Base-by-base conservation (phyloP, 768 basidiomycete species). In the Leccinum sublutescens region DNA sequence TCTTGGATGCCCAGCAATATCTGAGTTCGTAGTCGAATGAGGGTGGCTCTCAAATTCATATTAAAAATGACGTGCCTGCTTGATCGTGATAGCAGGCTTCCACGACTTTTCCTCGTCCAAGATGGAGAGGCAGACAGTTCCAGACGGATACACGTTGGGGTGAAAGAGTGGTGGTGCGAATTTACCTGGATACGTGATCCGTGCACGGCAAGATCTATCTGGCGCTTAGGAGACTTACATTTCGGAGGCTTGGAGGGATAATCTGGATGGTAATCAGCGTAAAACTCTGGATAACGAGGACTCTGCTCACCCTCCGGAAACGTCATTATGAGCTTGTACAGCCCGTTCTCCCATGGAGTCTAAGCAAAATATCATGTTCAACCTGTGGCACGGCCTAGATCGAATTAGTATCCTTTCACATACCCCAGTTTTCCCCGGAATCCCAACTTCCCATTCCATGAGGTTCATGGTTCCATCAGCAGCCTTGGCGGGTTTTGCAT, bases 41-140 rank as follows among this genome's bases (percentile, higher is more conserved):
- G 40, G 38, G 52, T 33, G 10, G 27, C 50, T 50, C 53, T 43
- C 47, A 40, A 2, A 21, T 31, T 55, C 14, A 23, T 12, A 38
- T 33, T 47, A 12, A n/a, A 12, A 60, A 48, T 56, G 34, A 63
- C 76, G 40, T 25, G 91, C 96, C 83, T 98, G 97, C 75, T 98
- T 99, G 77, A 99, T 95, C 2, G 97, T 98, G 66, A 99, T 98
- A 7, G 95, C 92, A 25, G 97, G 95, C 71, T 98, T 98, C 97
- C 97, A 99, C 1, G 88, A 89, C 74, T 99, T 98, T 76, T 99
- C 97, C 71, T 99, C 97, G 69, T 98, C 96, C 55, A 99, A 77
- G 69, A 99, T 99, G 11, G 95, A 98, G 29, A 99, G 80, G 74
- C 96, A 98, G 50, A 98, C 95, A 19, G 97, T 99, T 25, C 97